Evolutionary conservation across 208 protist genomes (phyloP), one percentile per base, ranked within the genome.

Genomic region (Tritrichomonas foetus): DNA sequence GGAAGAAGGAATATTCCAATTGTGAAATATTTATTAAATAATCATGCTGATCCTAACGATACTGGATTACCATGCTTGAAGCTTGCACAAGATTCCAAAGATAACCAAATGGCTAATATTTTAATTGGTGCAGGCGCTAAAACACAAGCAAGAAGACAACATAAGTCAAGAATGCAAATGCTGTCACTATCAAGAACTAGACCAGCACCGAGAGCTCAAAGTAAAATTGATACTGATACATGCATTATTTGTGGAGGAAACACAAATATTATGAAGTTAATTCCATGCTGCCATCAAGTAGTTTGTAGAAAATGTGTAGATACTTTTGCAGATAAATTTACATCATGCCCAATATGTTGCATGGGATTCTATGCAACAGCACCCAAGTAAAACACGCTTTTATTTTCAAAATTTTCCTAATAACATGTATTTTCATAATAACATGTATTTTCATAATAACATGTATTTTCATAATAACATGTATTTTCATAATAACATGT

Each of bases 281-380:
- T 82, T 82, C 74, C 74, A 30, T 82, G 74, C 41, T 33, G 74
- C 20, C 74, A 82, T 25, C 39, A 20, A n/a, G 74, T 82, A n/a
- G 74, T 82, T 50, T 82, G 74, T 41, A 82, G 39, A 50, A 39
- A 82, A 47, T 49, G 41, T 25, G 14, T 82, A 25, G 74, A 82
- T 1, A 50, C 30, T 20, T 82, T 82, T 16, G 74, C 50, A n/a
- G 36, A 82, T 3, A 82, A 82, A 25, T 27, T 20, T 27, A 50
- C 74, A 0, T 39, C 33, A 9, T 82, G 74, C 22, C 74, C 74
- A 53, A 82, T 82, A 9, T 82, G 74, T 25, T 82, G 39, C 0
- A 82, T 82, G 74, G 74, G 74, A 82, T 82, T 82, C 39, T 82
- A 82, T 39, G 74, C 74, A 1, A 82, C 74, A 30, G 33, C 74